Percentiles rank a stretch among this genome's conserved stretches.
Evolutionary conservation across 1,139 yeast species (phyloP).

Genomic region (Pichia sp.): DNA sequence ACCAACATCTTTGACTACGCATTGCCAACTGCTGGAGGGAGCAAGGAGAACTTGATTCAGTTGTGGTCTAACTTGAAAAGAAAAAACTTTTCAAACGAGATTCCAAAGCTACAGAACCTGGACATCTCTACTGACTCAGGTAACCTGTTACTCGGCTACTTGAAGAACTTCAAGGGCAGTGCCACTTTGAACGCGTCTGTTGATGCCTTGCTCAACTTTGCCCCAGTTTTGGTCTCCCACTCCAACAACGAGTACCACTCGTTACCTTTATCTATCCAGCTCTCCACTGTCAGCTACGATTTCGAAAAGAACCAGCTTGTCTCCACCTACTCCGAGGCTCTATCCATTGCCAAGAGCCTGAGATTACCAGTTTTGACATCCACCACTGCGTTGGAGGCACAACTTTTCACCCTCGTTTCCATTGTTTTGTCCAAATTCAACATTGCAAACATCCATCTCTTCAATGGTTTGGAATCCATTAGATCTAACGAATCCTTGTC

Average conservation of each 20-base stretch:
- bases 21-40: slow-evolving; percentile 36
- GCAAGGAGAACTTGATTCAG: slow-evolving; percentile 54
- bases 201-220: slow-evolving; percentile 64
- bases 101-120: slow-evolving; percentile 56
- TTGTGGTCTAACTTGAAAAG: slow-evolving; percentile 58
- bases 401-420: slow-evolving; percentile 63
- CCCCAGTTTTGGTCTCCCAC: slow-evolving; percentile 42
- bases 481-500: slow-evolving; percentile 51
- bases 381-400: slow-evolving; percentile 56
- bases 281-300: slow-evolving; percentile 71
- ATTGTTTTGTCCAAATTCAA: slow-evolving; percentile 53
- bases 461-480: slow-evolving; percentile 72
- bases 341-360: slow-evolving; percentile 59
- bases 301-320: slow-evolving; percentile 46
- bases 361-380: slow-evolving; percentile 75
- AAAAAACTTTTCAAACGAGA: slow-evolving; percentile 49
- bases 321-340: slow-evolving; percentile 64
- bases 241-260: slow-evolving; percentile 36
- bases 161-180: slow-evolving; percentile 36
- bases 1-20: slow-evolving; percentile 68
- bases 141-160: slow-evolving; percentile 70
- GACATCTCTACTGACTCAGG: slow-evolving; percentile 87
- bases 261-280: slow-evolving; percentile 64
- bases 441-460: slow-evolving; percentile 64
- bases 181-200: slow-evolving; percentile 58